These are phyloP conservation scores for Amylocystis lapponica DNA, from an alignment of 768 basidiomycete species.

Conservation along the genomic window DNA sequence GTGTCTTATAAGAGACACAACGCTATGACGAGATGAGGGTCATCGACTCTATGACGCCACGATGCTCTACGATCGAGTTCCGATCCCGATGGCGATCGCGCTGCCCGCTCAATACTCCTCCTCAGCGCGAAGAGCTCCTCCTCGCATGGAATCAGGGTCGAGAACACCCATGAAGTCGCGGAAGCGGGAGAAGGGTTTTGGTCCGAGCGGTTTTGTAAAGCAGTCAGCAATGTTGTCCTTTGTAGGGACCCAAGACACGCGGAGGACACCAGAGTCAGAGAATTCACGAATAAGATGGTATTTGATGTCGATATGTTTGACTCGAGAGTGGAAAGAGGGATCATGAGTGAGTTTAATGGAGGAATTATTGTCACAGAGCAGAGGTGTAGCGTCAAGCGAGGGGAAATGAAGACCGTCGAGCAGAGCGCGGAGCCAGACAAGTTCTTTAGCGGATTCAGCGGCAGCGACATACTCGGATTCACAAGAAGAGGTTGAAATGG, in stretches of 20 bases:
- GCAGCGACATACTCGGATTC: conserved; percentile 32
- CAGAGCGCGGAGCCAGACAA: conserved; percentile 21
- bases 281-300: conserved; percentile 35
- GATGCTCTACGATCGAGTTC: no score
- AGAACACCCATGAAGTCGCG: conserved; percentile 12
- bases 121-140: conserved; percentile 7
- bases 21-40: no score
- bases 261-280: conserved; percentile 22
- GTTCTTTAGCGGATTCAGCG: conserved; percentile 22
- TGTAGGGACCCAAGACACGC: conserved; percentile 26
- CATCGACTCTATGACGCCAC: no score
- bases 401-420: conserved; percentile 17
- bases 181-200: conserved; percentile 11
- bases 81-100: no score
- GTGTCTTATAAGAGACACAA: no score
- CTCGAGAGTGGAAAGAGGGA: conserved; percentile 28
- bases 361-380: conserved; percentile 32
- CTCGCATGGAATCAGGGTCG: conserved; percentile 11
- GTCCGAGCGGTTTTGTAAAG: conserved; percentile 32
- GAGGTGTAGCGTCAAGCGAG: conserved; percentile 8
- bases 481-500: conserved; percentile 23
- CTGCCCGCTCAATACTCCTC: conserved; percentile 1
- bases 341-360: conserved; percentile 31
- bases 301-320: conserved; percentile 39
- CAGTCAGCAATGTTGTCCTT: conserved; percentile 33